Conservation (phyloP, 164 flowering plant species). For the Hamamelis virginiana region DNA sequence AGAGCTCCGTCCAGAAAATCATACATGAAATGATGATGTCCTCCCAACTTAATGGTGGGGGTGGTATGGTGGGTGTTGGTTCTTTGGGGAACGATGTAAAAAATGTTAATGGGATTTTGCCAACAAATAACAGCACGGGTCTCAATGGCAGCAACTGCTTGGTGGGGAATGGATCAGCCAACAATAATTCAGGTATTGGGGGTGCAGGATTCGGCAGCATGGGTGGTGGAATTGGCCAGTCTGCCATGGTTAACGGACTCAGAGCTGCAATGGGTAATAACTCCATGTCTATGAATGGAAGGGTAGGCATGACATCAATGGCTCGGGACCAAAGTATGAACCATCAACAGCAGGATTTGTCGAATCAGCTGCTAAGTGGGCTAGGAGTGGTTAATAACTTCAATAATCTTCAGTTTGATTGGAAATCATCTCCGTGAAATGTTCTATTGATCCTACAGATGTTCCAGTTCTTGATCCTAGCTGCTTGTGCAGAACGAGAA, state of each 20-base stretch:
- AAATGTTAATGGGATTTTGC: conserved; percentile 54
- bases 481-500: conserved; percentile 33
- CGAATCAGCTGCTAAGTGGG: conserved; percentile 68
- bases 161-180: conserved; percentile 48
- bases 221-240: conserved; percentile 53
- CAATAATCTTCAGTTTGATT: conserved; percentile 80
- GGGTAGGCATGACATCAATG: conserved; percentile 53
- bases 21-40: conserved; percentile 78
- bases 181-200: conserved; percentile 39
- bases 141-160: conserved; percentile 44
- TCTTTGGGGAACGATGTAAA: conserved; percentile 64
- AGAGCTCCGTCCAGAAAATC: conserved; percentile 90
- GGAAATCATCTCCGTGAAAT: conserved; percentile 70
- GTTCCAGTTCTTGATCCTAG: conserved; percentile 11
- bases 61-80: conserved; percentile 42
- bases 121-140: conserved; percentile 32
- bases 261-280: conserved; percentile 63
- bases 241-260: conserved; percentile 52
- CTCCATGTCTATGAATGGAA: conserved; percentile 61
- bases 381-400: conserved; percentile 78
- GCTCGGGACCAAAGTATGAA: conserved; percentile 51
- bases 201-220: conserved; percentile 51
- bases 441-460: not conserved
- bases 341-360: conserved; percentile 70
- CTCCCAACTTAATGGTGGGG: conserved; percentile 57